Percentiles rank a stretch among this genome's conserved stretches.
Evolutionary conservation across 345 rosid genomes (phyloP).

Genomic region (Corchorus olitorius): DNA sequence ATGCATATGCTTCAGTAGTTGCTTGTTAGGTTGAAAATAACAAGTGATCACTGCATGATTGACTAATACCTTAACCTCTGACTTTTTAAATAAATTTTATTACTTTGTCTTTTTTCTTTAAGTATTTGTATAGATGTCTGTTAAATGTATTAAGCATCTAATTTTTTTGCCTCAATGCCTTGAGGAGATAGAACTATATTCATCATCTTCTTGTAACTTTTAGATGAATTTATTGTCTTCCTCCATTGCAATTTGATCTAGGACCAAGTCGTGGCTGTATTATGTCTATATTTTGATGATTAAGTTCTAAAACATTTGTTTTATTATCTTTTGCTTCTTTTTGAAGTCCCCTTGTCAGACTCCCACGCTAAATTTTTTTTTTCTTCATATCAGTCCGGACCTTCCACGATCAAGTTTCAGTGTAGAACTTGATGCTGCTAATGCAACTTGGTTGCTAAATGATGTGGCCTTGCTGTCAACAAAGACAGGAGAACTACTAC

Average conservation of each 20-base stretch:
- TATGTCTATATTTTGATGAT: background rate
- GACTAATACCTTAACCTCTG: background rate
- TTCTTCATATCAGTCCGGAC: conserved; percentile 69
- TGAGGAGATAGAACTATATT: background rate
- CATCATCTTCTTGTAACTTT: background rate
- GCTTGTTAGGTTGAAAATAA: background rate
- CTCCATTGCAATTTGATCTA: background rate
- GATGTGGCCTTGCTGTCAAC: conserved; percentile 89
- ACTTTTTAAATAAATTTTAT: no score
- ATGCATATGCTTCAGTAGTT: background rate
- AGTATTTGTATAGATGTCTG: background rate
- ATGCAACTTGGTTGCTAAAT: conserved; percentile 76
- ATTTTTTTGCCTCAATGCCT: background rate
- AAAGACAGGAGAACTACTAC: conserved; percentile 84
- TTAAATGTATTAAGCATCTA: conserved; percentile 9
- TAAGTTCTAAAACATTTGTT: background rate
- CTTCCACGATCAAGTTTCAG: conserved; percentile 81
- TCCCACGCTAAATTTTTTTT: conserved; percentile 1
- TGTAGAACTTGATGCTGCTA: conserved; percentile 97
- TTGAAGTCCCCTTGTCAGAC: background rate
- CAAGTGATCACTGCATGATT: background rate
- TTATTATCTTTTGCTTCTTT: background rate
- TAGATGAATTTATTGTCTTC: background rate
- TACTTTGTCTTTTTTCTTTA: background rate
- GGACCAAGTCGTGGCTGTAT: background rate